A percentile compares a stretch with the other conserved stretches of the same genome.
These are phyloP conservation scores for Westerdykella ornata DNA, from an alignment of 2,329 filamentous ascomycete genomes.

Conservation along the genomic window DNA sequence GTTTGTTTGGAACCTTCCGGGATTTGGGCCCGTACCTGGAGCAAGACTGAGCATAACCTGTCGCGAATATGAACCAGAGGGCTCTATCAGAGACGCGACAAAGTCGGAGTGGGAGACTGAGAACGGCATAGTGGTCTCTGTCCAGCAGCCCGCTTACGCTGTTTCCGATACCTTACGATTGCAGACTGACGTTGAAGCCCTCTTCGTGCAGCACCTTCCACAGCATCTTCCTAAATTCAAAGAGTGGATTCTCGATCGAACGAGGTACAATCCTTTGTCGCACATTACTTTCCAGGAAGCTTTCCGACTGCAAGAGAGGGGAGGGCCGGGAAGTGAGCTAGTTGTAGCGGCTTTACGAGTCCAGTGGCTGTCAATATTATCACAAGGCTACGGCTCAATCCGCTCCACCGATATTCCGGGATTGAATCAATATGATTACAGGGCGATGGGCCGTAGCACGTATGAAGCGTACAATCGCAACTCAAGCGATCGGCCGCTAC, in stretches of 20 bases:
- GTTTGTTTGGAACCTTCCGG: conserved; percentile 32
- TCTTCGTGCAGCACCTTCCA: conserved; percentile 23
- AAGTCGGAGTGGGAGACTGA: conserved; percentile 27
- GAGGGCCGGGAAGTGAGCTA: conserved; percentile 7
- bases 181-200: conserved; percentile 21
- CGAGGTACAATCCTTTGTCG: conserved; percentile 25
- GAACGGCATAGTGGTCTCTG: conserved; percentile 19
- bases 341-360: conserved; percentile 29
- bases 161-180: conserved; percentile 29
- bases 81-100: conserved; percentile 24
- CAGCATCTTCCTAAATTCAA: conserved; percentile 25
- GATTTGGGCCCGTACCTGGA: conserved; percentile 22
- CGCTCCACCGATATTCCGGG: conserved; percentile 27
- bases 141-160: conserved; percentile 32
- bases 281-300: conserved; percentile 29
- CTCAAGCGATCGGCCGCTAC: conserved; percentile 28
- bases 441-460: conserved; percentile 22
- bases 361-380: conserved; percentile 32
- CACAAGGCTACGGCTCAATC: conserved; percentile 35
- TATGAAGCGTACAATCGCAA: conserved; percentile 34
- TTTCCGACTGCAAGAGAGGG: conserved; percentile 20
- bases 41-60: conserved; percentile 20
- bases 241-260: conserved; percentile 26
- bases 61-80: conserved; percentile 23
- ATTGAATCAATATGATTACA: conserved; percentile 29